Conservation (phyloP, 768 basidiomycete species). For the Auriscalpium vulgare region DNA sequence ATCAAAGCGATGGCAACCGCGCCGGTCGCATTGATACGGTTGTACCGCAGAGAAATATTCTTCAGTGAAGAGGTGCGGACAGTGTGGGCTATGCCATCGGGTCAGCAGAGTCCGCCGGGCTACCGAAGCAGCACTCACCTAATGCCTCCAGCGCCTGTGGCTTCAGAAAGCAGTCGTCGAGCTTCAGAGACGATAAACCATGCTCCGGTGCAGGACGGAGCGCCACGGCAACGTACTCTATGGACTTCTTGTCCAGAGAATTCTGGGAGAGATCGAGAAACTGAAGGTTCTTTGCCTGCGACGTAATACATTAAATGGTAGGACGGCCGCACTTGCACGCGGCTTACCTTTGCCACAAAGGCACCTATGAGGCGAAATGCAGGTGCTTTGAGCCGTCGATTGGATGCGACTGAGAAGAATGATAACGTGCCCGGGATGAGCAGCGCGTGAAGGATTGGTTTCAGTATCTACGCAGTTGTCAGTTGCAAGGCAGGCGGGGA, state of each 20-base stretch:
- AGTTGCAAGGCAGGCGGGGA: background rate
- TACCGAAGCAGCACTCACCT: slow-evolving; percentile 40
- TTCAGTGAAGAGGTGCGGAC: slow-evolving; percentile 77
- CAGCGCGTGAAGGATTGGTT: slow-evolving; percentile 84
- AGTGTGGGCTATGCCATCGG: slow-evolving; percentile 50
- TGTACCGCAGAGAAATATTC: slow-evolving; percentile 86
- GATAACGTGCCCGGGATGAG: slow-evolving; percentile 76
- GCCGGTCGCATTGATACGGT: slow-evolving; percentile 76
- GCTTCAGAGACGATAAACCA: slow-evolving; percentile 67
- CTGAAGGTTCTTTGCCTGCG: slow-evolving; percentile 64
- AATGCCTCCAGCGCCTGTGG: slow-evolving; percentile 71
- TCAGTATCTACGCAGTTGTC: slow-evolving; percentile 49
- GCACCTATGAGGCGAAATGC: slow-evolving; percentile 78
- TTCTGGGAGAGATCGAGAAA: slow-evolving; percentile 92
- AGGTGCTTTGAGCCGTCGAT: slow-evolving; percentile 65
- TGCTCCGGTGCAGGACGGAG: slow-evolving; percentile 44
- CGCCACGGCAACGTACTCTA: slow-evolving; percentile 74
- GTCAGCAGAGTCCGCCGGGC: background rate
- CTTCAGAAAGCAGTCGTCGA: slow-evolving; percentile 81
- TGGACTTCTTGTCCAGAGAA: slow-evolving; percentile 69
- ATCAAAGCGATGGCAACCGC: slow-evolving; percentile 91
- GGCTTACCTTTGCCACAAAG: slow-evolving; percentile 64
- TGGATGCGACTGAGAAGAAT: slow-evolving; percentile 81
- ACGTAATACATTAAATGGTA: background rate
- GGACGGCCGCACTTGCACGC: background rate